These are phyloP conservation scores for Fagopyrum esculentum DNA, from an alignment of 148 eudicot species.

Conservation along the genomic window DNA sequence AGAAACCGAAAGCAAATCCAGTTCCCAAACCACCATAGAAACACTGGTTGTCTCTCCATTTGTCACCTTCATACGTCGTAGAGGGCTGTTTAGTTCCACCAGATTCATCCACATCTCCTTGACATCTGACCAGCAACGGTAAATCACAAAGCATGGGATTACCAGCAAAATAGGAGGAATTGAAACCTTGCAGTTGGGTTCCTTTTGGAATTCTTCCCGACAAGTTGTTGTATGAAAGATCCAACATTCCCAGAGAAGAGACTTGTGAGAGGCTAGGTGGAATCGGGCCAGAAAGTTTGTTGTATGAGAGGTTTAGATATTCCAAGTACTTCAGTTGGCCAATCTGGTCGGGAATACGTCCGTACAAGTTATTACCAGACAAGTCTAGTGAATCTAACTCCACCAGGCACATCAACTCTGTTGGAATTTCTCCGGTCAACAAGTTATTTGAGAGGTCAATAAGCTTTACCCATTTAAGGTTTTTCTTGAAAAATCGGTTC, in stretches of 20 bases:
- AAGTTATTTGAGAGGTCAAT: too few species aligned
- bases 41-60: background rate
- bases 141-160: background rate
- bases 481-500: background rate
- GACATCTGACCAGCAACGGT: background rate
- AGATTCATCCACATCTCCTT: background rate
- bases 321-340: too few species aligned
- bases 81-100: background rate
- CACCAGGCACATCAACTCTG: too few species aligned
- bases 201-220: background rate
- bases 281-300: background rate
- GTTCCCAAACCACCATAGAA: too few species aligned
- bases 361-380: too few species aligned
- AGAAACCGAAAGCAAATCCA: too few species aligned
- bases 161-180: background rate
- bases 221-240: background rate
- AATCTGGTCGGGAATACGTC: too few species aligned
- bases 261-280: background rate
- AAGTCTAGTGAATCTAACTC: too few species aligned
- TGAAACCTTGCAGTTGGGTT: background rate
- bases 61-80: background rate
- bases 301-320: too few species aligned
- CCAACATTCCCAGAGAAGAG: background rate
- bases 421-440: too few species aligned
- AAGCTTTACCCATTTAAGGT: too few species aligned